Evolutionary conservation across 371 early-diverging fungal species (phyloP), one percentile per base, ranked within the genome.

Genomic region (Mortierella sp.): DNA sequence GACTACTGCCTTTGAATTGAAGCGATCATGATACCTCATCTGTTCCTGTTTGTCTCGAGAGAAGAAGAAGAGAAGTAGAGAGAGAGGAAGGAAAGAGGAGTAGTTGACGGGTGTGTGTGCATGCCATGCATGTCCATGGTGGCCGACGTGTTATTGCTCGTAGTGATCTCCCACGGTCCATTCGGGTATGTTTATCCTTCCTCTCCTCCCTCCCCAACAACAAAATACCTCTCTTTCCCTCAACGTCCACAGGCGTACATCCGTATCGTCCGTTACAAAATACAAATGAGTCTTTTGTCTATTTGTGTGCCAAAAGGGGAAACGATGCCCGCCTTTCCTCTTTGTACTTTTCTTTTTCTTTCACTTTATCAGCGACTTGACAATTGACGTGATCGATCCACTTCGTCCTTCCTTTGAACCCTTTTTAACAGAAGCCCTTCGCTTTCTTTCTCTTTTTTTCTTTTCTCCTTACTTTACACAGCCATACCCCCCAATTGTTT

Each of bases 121-220:
- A 1, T 7, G 16, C 13, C 19, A 14, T n/a, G 48, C 9, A n/a
- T 22, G n/a, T 10, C n/a, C n/a, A n/a, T n/a, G n/a, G 0, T 8
- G 7, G 5, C 24, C 1, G 48, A 48, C 14, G 48, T n/a, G n/a
- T n/a, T n/a, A 47, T 47, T 47, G 47, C n/a, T n/a, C n/a, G n/a
- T n/a, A n/a, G n/a, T n/a, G 34, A 58, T 34, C 58, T 58, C 58
- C 58, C 58, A 58, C 58, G 58, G 58, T 29, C 34, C 53, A 11
- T 53, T 6, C 53, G 14, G 4, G 14, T 11, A 2, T 47, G 16
- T 16, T 47, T 4, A 22, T 47, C 29, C 58, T 19, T 31, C 34
- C 16, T 14, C 34, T 34, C 34, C 1, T 16, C 29, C 14, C 16
- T 4, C 58, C 58, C 58, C 58, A 58, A 34, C 58, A 29, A 58